phyloP scores from a whole-genome alignment of 805 yeast species.

The Lachancea sp. region DNA sequence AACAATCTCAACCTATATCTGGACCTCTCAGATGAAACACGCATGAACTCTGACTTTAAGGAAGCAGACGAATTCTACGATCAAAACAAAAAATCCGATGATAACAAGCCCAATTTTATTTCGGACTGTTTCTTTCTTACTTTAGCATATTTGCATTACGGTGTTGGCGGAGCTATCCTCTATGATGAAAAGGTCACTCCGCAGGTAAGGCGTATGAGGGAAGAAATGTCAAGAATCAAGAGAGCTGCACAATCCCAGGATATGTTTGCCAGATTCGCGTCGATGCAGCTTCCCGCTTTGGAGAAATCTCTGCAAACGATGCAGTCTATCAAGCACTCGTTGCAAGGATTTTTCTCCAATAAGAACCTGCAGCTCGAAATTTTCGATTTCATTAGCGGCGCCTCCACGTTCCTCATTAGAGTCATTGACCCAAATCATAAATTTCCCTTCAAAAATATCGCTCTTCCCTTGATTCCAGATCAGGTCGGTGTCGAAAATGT shows the following conservation, averaged over 20 bases:
- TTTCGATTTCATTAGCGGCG: constrained; percentile 72
- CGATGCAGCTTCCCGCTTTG: constrained; percentile 44
- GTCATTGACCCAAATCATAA: constrained; percentile 65
- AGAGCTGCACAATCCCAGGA: constrained; percentile 17
- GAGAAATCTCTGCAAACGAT: constrained; percentile 37
- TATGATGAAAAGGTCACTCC: constrained; percentile 50
- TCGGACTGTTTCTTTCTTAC: constrained; percentile 83
- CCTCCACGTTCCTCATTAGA: constrained; percentile 63
- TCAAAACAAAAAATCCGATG: constrained; percentile 32
- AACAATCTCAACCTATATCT: constrained; percentile 44
- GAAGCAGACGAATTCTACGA: constrained; percentile 59
- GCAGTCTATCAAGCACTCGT: constrained; percentile 46
- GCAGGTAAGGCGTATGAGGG: constrained; percentile 42
- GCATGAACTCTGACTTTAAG: constrained; percentile 66
- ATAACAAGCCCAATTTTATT: constrained; percentile 62
- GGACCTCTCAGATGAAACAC: constrained; percentile 74
- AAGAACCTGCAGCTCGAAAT: constrained; percentile 54
- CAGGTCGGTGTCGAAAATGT: constrained; percentile 57
- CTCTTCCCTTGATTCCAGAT: constrained; percentile 55
- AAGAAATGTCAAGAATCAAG: constrained; percentile 33
- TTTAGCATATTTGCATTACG: constrained; percentile 76
- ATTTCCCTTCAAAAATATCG: constrained; percentile 48
- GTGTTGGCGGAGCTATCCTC: constrained; percentile 71
- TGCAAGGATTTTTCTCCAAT: constrained; percentile 57
- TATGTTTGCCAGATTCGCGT: constrained; percentile 29